A percentile compares a stretch with the other conserved stretches of the same genome.
phyloP scores from a whole-genome alignment of 495 filamentous ascomycete species.

The Parachaetomium inaequale region DNA sequence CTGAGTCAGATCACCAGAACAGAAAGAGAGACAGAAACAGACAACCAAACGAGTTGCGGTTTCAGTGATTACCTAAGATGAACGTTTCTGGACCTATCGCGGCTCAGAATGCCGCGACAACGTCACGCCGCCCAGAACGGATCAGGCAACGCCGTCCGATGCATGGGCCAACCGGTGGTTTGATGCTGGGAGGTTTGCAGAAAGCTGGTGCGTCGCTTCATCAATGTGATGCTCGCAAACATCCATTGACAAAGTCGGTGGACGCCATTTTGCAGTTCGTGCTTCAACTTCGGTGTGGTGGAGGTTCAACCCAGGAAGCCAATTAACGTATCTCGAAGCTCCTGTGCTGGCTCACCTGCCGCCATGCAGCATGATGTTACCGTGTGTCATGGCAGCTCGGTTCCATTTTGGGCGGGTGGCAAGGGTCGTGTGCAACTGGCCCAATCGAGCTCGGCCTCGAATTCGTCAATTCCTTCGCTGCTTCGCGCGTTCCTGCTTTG shows the following conservation, averaged over 20 bases:
- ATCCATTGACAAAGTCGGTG: background rate
- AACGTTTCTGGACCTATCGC: conserved; percentile 2
- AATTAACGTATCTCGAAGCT: conserved; percentile 32
- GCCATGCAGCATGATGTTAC: conserved; percentile 29
- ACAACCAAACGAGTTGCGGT: background rate
- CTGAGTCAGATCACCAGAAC: background rate
- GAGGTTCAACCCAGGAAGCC: conserved; percentile 25
- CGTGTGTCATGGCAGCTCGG: conserved; percentile 38
- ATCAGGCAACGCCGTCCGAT: too few relatives aligned
- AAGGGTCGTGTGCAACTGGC: background rate
- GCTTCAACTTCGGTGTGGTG: conserved; percentile 17
- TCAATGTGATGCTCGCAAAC: background rate
- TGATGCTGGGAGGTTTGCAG: too few relatives aligned
- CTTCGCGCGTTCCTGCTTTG: conserved; percentile 23
- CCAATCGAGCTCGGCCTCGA: conserved; percentile 15
- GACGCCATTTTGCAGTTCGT: background rate
- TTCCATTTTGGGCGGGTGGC: conserved; percentile 1
- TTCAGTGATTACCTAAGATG: conserved; percentile 21
- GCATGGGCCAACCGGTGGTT: too few relatives aligned
- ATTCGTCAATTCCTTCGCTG: conserved; percentile 29
- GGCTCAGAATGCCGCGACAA: background rate
- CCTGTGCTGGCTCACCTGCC: conserved; percentile 10
- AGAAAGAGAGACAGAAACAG: background rate
- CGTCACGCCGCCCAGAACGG: too few relatives aligned
- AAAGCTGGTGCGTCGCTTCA: background rate